Conservation (phyloP, 108 stramenopile species). For the Pseudonitzschia multistriata region DNA sequence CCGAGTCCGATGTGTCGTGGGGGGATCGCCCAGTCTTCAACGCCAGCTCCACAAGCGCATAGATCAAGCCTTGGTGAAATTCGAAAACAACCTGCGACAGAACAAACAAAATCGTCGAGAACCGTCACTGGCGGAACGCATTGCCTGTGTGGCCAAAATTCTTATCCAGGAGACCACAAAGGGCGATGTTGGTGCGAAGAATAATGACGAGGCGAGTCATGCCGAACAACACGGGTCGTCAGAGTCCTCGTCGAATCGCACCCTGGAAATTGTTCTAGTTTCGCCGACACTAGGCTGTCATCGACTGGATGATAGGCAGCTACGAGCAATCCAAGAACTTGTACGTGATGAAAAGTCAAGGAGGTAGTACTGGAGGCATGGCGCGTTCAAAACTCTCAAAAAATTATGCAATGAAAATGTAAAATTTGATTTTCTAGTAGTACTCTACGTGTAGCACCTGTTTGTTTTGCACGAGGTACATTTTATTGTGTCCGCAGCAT, state of each 20-base stretch:
- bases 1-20: slow-evolving; percentile 24
- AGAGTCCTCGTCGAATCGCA: neutral
- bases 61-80: neutral
- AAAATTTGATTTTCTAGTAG: no score
- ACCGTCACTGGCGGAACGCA: slow-evolving; percentile 10
- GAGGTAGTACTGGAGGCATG: neutral
- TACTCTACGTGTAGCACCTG: no score
- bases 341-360: neutral
- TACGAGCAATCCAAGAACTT: slow-evolving; percentile 14
- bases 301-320: slow-evolving; percentile 21
- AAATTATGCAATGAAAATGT: no score
- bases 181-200: slow-evolving; percentile 1
- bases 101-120: neutral
- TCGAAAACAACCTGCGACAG: neutral
- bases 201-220: neutral
- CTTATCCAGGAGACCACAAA: slow-evolving; percentile 22
- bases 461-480: no score
- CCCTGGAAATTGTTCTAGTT: slow-evolving; percentile 28
- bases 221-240: neutral
- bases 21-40: slow-evolving; percentile 25
- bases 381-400: no score
- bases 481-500: no score
- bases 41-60: slow-evolving; percentile 25
- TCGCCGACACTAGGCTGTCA: slow-evolving; percentile 23
- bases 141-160: slow-evolving; percentile 13